Evolutionary conservation across 129 eudicot species (phyloP).

Genomic region (Flaveria trinervia): DNA sequence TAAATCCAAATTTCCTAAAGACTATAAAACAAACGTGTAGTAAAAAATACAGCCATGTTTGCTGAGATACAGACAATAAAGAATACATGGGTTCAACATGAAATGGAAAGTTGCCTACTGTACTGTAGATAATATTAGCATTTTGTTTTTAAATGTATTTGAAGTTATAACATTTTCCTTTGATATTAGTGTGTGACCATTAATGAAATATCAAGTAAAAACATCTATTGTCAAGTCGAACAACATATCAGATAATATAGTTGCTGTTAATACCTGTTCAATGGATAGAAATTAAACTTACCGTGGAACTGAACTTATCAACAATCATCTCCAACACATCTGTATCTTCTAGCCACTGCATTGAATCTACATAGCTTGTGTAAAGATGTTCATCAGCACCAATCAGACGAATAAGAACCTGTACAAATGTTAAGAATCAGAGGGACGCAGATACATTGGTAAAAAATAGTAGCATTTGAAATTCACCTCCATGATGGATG

Average conservation of each 20-base stretch:
- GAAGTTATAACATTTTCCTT: neutral
- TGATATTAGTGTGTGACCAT: neutral
- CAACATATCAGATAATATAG: neutral
- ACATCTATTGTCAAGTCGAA: neutral
- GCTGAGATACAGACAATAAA: neutral
- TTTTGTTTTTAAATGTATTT: neutral
- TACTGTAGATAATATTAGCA: neutral
- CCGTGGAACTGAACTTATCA: slow-evolving; percentile 89
- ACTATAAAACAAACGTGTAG: neutral
- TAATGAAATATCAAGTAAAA: neutral
- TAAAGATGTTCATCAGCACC: slow-evolving; percentile 97
- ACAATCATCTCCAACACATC: slow-evolving; percentile 89
- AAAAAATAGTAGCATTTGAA: neutral
- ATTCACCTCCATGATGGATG: slow-evolving; percentile 97
- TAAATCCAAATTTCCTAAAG: slow-evolving; percentile 14
- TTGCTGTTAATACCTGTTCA: neutral
- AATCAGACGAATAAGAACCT: slow-evolving; percentile 94
- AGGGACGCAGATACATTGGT: slow-evolving; percentile 8
- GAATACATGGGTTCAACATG: slow-evolving; percentile 5
- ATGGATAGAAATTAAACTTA: slow-evolving; percentile 43
- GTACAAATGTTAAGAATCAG: slow-evolving; percentile 35
- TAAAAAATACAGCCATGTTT: neutral
- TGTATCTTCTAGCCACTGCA: slow-evolving; percentile 91
- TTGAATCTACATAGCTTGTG: slow-evolving; percentile 55
- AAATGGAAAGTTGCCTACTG: slow-evolving; percentile 1